These are phyloP conservation scores for Paradendryphiella salina DNA, from an alignment of 2,329 filamentous ascomycete genomes.

Conservation along the genomic window DNA sequence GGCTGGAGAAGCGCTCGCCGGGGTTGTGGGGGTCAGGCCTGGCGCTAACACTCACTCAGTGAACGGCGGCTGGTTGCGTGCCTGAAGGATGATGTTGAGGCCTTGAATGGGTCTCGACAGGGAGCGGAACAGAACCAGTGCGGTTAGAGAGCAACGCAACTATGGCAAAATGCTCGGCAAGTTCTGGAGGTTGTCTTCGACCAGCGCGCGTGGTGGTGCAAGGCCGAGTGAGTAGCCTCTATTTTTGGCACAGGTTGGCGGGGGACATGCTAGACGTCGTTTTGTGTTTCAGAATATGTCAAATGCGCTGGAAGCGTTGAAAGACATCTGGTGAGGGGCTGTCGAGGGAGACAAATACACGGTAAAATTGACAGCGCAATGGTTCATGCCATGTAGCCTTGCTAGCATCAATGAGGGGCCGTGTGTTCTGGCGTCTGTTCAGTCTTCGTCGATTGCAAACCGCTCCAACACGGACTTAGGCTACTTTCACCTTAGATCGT, in stretches of 20 bases:
- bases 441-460: constrained; percentile 17
- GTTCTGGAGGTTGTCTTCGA: constrained; percentile 7
- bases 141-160: constrained; percentile 12
- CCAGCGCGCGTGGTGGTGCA: constrained; percentile 21
- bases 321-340: constrained; percentile 1
- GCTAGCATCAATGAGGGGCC: constrained; percentile 21
- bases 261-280: constrained; percentile 32
- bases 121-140: constrained; percentile 10
- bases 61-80: constrained; percentile 27
- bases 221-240: constrained; percentile 25
- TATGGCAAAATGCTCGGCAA: constrained; percentile 9
- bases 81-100: constrained; percentile 16
- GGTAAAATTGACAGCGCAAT: background rate
- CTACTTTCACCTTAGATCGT: constrained; percentile 26
- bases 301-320: constrained; percentile 19
- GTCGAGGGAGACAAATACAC: background rate
- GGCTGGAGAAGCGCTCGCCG: constrained; percentile 43
- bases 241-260: constrained; percentile 35
- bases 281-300: constrained; percentile 33
- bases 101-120: constrained; percentile 13
- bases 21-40: constrained; percentile 35
- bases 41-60: constrained; percentile 48
- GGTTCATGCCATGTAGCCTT: constrained; percentile 13
- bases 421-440: constrained; percentile 21
- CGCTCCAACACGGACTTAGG: constrained; percentile 20